Base-by-base conservation (phyloP, 2,329 filamentous ascomycete species). In the Eutypella sp. region DNA sequence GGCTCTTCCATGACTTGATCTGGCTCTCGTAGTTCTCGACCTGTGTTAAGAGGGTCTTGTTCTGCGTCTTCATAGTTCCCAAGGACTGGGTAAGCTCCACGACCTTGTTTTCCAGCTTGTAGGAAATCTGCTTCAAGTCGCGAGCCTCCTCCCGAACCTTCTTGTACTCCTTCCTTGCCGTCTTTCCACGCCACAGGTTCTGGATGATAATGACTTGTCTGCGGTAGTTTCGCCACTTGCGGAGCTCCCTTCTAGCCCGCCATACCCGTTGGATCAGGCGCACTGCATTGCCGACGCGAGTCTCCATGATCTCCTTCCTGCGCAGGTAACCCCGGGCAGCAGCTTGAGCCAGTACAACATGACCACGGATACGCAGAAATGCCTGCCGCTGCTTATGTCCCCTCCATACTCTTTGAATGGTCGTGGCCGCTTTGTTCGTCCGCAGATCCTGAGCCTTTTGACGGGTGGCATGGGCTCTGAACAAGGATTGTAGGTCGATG, bases 41-140 rank as follows among this genome's bases (percentile, higher is more conserved):
- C 67, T 97, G 91, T 29, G 81, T 84, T 57, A 87, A 76, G 50
- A 99, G 78, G 47, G 81, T 80, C 75, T 95, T 96, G 79, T 99
- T 99, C 71, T 96, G 89, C 52, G 85, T 81, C 74, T 95, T 96
- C 78, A 96, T 86, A 9, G 89, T 85, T 55, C 93, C 91, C 58
- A 99, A 71, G 41, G 86, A 89, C 67, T 99, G 93, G 1, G 93
- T 99, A 61, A 99, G 79, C 72, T 99, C 93, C 52, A 99, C 89
- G 52, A 99, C 93, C 82, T 99, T 99, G 79, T 99, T 97, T 69
- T 99, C 93, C 59, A 99, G 75, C 75, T 96, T 97, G 77, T 99
- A 99, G 2, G 93, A 97, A 57, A 99, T 99, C 69, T 97, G 92
- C 77, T 97, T 97, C 66, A 99, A 81, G 73, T 99, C 95, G 63